Conservation (phyloP, 768 basidiomycete genomes). For the Galerina marginata region DNA sequence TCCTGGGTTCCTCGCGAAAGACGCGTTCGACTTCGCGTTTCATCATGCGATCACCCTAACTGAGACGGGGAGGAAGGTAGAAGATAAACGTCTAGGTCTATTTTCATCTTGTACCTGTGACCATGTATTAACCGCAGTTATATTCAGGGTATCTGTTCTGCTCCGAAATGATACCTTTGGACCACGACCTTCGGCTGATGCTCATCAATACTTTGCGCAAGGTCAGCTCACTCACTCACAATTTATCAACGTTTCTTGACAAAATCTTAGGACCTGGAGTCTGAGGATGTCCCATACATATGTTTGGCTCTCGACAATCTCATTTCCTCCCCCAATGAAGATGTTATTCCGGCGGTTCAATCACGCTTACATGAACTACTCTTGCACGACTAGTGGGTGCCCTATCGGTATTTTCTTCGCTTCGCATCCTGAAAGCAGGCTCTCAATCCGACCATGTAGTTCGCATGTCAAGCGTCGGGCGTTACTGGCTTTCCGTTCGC, state of each 20-base stretch:
- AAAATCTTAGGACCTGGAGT: slow-evolving; percentile 70
- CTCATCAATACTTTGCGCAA: slow-evolving; percentile 87
- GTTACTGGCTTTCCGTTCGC: slow-evolving; percentile 58
- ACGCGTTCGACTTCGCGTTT: slow-evolving; percentile 73
- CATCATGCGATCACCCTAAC: slow-evolving; percentile 79
- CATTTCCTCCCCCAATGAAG: slow-evolving; percentile 62
- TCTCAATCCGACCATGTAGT: slow-evolving; percentile 41
- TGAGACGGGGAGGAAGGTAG: slow-evolving; percentile 63
- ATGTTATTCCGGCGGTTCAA: slow-evolving; percentile 79
- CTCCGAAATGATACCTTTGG: slow-evolving; percentile 67
- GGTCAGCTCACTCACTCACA: slow-evolving; percentile 40
- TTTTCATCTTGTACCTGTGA: background rate
- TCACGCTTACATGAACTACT: slow-evolving; percentile 67
- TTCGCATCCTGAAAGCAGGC: slow-evolving; percentile 7
- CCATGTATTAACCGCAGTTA: background rate
- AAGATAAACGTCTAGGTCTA: slow-evolving; percentile 73
- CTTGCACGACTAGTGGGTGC: slow-evolving; percentile 77
- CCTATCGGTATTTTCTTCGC: slow-evolving; percentile 28
- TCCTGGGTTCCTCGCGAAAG: slow-evolving; percentile 43
- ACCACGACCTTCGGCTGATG: slow-evolving; percentile 80
- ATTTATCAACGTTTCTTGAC: background rate
- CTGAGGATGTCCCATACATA: slow-evolving; percentile 55
- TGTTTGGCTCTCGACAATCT: slow-evolving; percentile 77
- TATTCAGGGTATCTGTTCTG: slow-evolving; percentile 79
- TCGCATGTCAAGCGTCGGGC: slow-evolving; percentile 65